Percentiles rank a stretch among this genome's conserved stretches.
phyloP scores from a whole-genome alignment of 2,329 filamentous ascomycete species.

The Hansfordia pulvinata region DNA sequence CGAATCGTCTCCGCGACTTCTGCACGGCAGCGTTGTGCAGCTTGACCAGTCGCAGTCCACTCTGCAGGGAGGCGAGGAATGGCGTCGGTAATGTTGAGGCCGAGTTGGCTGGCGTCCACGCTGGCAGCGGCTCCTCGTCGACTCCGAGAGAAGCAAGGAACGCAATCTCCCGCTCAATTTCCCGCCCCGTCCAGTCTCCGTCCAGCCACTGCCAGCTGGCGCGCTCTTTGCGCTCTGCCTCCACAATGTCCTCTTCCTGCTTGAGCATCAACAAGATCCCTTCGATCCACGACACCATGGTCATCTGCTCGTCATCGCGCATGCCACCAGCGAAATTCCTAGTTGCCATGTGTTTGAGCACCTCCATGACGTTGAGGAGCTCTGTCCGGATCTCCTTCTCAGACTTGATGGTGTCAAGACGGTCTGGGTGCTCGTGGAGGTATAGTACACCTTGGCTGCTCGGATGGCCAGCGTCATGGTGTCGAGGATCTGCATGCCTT shows the following conservation, averaged over 20 bases:
- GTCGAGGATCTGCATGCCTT: conserved; percentile 85
- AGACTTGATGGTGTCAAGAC: conserved; percentile 73
- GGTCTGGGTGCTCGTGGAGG: conserved; percentile 79
- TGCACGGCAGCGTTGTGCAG: conserved; percentile 83
- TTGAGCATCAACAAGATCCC: conserved; percentile 65
- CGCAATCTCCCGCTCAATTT: conserved; percentile 65
- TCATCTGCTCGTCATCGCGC: conserved; percentile 61
- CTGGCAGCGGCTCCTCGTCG: conserved; percentile 45
- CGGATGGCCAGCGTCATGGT: conserved; percentile 90
- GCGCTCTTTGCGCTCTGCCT: conserved; percentile 55
- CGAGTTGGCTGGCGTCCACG: conserved; percentile 48
- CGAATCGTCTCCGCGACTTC: conserved; percentile 76
- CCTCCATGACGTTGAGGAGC: conserved; percentile 74
- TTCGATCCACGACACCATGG: conserved; percentile 66
- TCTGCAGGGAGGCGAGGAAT: conserved; percentile 62
- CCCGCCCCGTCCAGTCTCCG: conserved; percentile 61
- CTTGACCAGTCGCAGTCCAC: conserved; percentile 68
- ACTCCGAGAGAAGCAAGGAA: conserved; percentile 69
- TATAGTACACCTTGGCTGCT: conserved; percentile 93
- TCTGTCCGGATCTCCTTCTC: conserved; percentile 79
- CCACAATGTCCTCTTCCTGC: conserved; percentile 65
- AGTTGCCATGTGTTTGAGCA: conserved; percentile 81
- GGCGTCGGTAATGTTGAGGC: conserved; percentile 46
- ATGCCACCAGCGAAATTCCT: conserved; percentile 78
- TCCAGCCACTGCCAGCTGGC: conserved; percentile 69